Evolutionary conservation across 768 basidiomycete species (phyloP).

Genomic region (Amanita inopinata): DNA sequence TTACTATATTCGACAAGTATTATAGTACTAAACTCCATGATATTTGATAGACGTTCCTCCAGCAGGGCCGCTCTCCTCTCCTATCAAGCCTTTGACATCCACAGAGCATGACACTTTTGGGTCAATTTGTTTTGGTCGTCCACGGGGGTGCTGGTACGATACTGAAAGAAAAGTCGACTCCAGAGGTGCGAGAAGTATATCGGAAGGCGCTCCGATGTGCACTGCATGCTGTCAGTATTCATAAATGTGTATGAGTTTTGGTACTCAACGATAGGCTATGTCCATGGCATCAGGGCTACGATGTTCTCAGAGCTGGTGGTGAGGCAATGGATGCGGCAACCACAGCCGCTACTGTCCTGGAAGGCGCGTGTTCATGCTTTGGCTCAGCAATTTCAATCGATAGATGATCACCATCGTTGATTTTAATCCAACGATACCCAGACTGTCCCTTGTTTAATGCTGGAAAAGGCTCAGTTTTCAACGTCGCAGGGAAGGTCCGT

Average conservation of each 20-base stretch:
- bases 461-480: conserved; percentile 79
- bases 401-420: neutral
- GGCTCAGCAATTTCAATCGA: neutral
- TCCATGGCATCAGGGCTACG: conserved; percentile 35
- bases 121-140: conserved; percentile 45
- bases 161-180: conserved; percentile 44
- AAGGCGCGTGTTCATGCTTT: conserved; percentile 36
- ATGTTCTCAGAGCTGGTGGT: conserved; percentile 54
- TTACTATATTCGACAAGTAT: too few relatives aligned
- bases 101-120: neutral
- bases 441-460: conserved; percentile 74
- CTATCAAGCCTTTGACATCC: neutral
- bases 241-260: too few relatives aligned
- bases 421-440: conserved; percentile 17
- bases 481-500: conserved; percentile 63
- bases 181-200: conserved; percentile 50
- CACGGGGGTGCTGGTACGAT: conserved; percentile 79
- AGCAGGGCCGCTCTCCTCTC: too few relatives aligned
- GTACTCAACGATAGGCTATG: neutral
- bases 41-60: too few relatives aligned
- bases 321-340: conserved; percentile 79
- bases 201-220: conserved; percentile 44
- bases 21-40: too few relatives aligned
- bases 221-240: conserved; percentile 34
- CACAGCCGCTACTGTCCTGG: conserved; percentile 63